Evolutionary conservation across 2,329 filamentous ascomycete genomes (phyloP), one percentile per base, ranked within the genome.

Genomic region (Aspergillus hortae): DNA sequence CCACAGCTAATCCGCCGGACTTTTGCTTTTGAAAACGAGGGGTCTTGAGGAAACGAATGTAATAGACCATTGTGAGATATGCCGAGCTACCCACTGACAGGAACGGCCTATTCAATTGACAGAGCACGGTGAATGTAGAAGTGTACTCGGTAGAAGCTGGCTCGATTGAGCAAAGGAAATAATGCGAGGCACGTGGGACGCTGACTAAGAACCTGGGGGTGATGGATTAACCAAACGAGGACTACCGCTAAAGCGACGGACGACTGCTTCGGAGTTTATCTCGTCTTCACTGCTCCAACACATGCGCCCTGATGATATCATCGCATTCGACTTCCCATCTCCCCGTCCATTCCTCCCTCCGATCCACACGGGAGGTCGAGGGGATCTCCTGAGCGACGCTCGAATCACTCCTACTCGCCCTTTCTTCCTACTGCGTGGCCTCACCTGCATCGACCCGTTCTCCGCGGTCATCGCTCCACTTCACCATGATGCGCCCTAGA

Each of bases 41-140:
- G 2, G 81, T 73, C 61, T 88, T 88, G 59, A 89, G 76, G 61
- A 88, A 87, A 55, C 86, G 84, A 61, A 89, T 76, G 66, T 86
- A 87, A 57, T 83, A 78, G 11, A 77, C 75, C 80, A 82, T 83
- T 46, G 42, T 49, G 42, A 33, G 9, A 30, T 3, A 40, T 21
- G 33, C 12, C 14, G n/a, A 19, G 4, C 25, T 33, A 33, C 23
- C 25, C 27, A 30, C 4, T 27, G 23, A 12, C 14, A 17, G 42
- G 9, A 30, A 30, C 27, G 7, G 6, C 27, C 6, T 23, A 30
- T 7, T n/a, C 35, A 38, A 38, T 38, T 38, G 35, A 38, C 14
- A 38, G 35, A 17, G 15, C 35, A 38, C 10, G 4, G 14, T n/a
- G 15, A n/a, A 15, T 38, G 35, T 38, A 5, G 35, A n/a, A 35